A percentile compares a stretch with the other conserved stretches of the same genome.
These are phyloP conservation scores for Ilex asprella DNA, from an alignment of 257 asterid genomes.

Conservation along the genomic window DNA sequence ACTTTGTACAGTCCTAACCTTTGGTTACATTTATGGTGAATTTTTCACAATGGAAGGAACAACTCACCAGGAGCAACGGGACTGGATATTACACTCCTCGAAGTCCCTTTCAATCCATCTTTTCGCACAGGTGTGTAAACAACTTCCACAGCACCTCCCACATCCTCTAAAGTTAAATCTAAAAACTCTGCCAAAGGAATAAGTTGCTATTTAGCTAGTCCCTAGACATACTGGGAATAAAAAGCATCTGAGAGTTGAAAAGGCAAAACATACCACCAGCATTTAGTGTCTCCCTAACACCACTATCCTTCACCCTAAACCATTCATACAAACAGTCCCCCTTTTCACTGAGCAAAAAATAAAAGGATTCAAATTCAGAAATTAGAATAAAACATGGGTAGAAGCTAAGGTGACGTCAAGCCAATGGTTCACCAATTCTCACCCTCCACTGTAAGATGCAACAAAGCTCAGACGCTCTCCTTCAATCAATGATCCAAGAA, in stretches of 20 bases:
- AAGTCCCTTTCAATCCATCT: slow-evolving; percentile 74
- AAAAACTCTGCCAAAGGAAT: slow-evolving; percentile 49
- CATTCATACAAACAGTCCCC: slow-evolving; percentile 82
- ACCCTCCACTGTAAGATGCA: slow-evolving; percentile 94
- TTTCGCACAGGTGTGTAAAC: slow-evolving; percentile 73
- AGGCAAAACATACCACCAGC: slow-evolving; percentile 42
- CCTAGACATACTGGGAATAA: slow-evolving; percentile 6
- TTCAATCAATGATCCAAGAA: slow-evolving; percentile 77
- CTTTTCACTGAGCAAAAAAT: slow-evolving; percentile 49
- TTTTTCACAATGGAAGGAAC: slow-evolving; percentile 4
- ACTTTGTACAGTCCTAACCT: no score
- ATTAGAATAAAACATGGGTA: not conserved
- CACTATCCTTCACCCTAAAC: slow-evolving; percentile 61
- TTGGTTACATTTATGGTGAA: no score
- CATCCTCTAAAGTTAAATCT: slow-evolving; percentile 64
- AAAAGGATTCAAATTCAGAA: slow-evolving; percentile 9
- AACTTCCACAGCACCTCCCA: slow-evolving; percentile 68
- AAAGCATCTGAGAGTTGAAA: slow-evolving; percentile 1
- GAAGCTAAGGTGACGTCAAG: not conserved
- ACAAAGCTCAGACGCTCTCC: slow-evolving; percentile 57
- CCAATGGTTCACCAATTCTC: slow-evolving; percentile 13
- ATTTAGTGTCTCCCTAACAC: slow-evolving; percentile 54
- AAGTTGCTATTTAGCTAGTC: slow-evolving; percentile 7
- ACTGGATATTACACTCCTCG: slow-evolving; percentile 45
- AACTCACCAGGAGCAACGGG: slow-evolving; percentile 75